Base-by-base conservation (phyloP, 2,329 filamentous ascomycete genomes). In the Pseudocercospora fuligena region DNA sequence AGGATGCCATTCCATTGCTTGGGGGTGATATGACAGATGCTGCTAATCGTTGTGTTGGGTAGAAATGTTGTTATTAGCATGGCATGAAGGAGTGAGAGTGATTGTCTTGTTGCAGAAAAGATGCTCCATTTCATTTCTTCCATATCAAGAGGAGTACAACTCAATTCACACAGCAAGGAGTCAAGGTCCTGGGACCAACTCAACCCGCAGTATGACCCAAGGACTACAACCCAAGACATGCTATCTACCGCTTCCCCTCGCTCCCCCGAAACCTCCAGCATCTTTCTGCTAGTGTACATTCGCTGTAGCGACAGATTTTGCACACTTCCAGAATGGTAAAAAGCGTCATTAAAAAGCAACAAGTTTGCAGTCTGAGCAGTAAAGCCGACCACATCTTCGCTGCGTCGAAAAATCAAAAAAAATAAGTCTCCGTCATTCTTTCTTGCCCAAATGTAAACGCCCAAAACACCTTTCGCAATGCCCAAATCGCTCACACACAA, bases 271-370 rank as follows among this genome's bases (percentile, higher is more conserved):
- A 54, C 12, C 23, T 33, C 47, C 21, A 56, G 27, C 51, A 56
- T 56, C 51, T 56, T 56, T 43, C 51, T 51, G 21, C 47, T 51
- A 31, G 51, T 31, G 51, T 56, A 56, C 51, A 56, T 56, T 25
- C 51, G 51, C 56, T 14, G 56, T 58, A 58, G 56, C 56, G 56
- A 58, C 56, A 58, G 56, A 43, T 40, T 27, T 58, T 58, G 56
- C 31, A 43, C 31, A 36, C 56, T 31, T 31, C 56, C n/a, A 43
- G 31, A 23, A 25, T 23, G 31, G 21, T 58, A 58, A 21, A 40
- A 12, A n/a, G 27, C n/a, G 12, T 56, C 23, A 27, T n/a, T n/a
- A 23, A 51, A 51, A 25, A 19, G 25, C 9, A n/a, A 27, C 27
- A 14, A 12, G 11, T n/a, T n/a, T 5, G 51, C 16, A 51, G 47